These are phyloP conservation scores for Polychaeton citri DNA, from an alignment of 2,329 filamentous ascomycete species.

Conservation along the genomic window DNA sequence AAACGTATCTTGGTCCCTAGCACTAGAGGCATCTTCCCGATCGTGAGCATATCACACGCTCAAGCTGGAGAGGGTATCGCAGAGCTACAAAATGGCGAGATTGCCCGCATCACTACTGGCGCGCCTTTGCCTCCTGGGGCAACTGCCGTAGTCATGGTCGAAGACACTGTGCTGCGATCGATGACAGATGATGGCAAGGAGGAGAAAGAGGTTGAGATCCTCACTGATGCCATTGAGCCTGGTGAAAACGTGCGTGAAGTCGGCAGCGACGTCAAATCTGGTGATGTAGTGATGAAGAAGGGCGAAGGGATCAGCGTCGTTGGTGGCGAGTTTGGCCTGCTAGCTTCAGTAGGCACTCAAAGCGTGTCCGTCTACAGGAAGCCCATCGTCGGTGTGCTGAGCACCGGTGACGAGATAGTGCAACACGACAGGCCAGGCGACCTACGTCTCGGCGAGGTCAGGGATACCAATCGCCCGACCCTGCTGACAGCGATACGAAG, in stretches of 20 bases:
- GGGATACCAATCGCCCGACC: constrained; percentile 85
- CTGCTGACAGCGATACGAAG: constrained; percentile 64
- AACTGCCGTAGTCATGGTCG: constrained; percentile 90
- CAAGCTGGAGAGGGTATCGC: constrained; percentile 54
- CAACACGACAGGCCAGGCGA: constrained; percentile 50
- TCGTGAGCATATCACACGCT: constrained; percentile 76
- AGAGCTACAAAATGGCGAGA: constrained; percentile 55
- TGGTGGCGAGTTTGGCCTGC: constrained; percentile 80
- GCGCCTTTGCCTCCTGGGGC: constrained; percentile 80
- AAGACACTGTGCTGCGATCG: constrained; percentile 69
- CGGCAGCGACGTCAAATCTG: constrained; percentile 69
- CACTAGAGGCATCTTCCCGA: constrained; percentile 70
- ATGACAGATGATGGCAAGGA: constrained; percentile 69
- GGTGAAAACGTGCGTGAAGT: constrained; percentile 86
- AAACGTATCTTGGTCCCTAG: constrained; percentile 32
- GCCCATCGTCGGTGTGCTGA: constrained; percentile 73
- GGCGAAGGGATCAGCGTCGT: constrained; percentile 75
- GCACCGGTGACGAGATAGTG: constrained; percentile 90
- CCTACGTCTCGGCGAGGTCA: constrained; percentile 68
- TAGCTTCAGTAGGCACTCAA: constrained; percentile 69
- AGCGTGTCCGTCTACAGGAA: constrained; percentile 60
- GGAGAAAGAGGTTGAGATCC: constrained; percentile 76
- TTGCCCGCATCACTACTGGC: constrained; percentile 87
- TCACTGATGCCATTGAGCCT: constrained; percentile 58
- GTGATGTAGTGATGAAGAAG: constrained; percentile 55